phyloP scores from a whole-genome alignment of 1,284 basidiomycete species.

The Leucoagaricus sp. region DNA sequence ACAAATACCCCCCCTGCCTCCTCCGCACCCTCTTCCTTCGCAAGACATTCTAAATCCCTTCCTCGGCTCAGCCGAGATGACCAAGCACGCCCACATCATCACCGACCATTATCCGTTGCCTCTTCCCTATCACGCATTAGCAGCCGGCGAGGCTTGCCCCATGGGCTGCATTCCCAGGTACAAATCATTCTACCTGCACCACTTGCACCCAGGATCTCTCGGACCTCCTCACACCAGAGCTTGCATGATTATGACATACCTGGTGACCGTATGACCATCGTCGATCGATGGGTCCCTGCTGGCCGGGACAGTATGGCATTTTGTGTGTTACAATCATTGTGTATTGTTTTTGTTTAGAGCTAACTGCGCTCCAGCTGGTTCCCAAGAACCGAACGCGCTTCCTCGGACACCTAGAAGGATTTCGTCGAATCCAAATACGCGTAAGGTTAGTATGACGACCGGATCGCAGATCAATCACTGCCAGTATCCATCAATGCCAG shows the following conservation, averaged over 20 bases:
- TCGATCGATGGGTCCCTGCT: constrained; percentile 38
- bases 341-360: not conserved
- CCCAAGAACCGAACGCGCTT: not conserved
- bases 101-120: constrained; percentile 41
- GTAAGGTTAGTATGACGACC: not conserved
- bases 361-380: not conserved
- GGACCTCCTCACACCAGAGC: constrained; percentile 11
- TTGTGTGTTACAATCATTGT: constrained; percentile 7
- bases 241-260: constrained; percentile 7
- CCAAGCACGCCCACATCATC: constrained; percentile 23
- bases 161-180: constrained; percentile 53
- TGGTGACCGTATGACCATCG: constrained; percentile 31
- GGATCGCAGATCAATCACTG: not conserved
- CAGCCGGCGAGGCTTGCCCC: constrained; percentile 49
- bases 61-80: constrained; percentile 13
- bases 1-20: constrained; percentile 7
- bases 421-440: constrained; percentile 1
- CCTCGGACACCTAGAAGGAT: not conserved
- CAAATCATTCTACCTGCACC: constrained; percentile 47
- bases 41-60: constrained; percentile 21
- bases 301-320: constrained; percentile 23
- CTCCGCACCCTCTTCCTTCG: constrained; percentile 19
- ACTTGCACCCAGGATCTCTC: constrained; percentile 13
- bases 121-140: constrained; percentile 38
- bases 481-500: not conserved